Percentiles rank a stretch among this genome's conserved stretches.
These are phyloP conservation scores for Aspergillus sparsus DNA, from an alignment of 495 filamentous ascomycete genomes.

Conservation along the genomic window DNA sequence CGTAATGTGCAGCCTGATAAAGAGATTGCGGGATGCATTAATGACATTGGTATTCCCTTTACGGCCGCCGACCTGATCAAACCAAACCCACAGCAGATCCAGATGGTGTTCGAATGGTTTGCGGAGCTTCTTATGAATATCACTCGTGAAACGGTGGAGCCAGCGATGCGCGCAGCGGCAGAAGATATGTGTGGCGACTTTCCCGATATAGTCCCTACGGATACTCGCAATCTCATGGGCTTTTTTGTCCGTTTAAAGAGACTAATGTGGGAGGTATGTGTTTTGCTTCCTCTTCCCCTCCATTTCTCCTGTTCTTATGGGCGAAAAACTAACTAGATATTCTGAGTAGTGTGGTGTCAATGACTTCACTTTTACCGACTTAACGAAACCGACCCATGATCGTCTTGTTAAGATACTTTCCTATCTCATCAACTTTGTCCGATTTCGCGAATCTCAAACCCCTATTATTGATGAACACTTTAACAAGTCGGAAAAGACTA, in stretches of 20 bases:
- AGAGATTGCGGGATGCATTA: constrained; percentile 96
- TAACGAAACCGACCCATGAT: constrained; percentile 84
- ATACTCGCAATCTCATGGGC: constrained; percentile 89
- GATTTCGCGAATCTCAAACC: constrained; percentile 90
- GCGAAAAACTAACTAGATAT: constrained; percentile 6
- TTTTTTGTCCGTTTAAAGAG: constrained; percentile 80
- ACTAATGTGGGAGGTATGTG: constrained; percentile 68
- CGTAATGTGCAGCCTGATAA: constrained; percentile 60
- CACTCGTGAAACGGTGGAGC: constrained; percentile 86
- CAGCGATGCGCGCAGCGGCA: constrained; percentile 86
- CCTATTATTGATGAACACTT: constrained; percentile 86
- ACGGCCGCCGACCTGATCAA: constrained; percentile 87
- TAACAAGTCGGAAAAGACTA: constrained; percentile 82
- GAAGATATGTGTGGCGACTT: constrained; percentile 82
- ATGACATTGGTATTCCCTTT: constrained; percentile 90
- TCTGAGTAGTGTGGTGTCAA: constrained; percentile 70
- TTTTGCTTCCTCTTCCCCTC: background rate
- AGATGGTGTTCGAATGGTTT: constrained; percentile 97
- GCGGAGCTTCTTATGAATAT: constrained; percentile 90
- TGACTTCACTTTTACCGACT: constrained; percentile 89
- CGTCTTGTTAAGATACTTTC: constrained; percentile 90
- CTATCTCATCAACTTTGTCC: constrained; percentile 96
- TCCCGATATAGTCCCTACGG: constrained; percentile 77
- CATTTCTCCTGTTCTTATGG: background rate
- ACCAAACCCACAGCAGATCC: constrained; percentile 88